Base-by-base conservation (phyloP, 257 asterid species). In the Lycium barbarum region DNA sequence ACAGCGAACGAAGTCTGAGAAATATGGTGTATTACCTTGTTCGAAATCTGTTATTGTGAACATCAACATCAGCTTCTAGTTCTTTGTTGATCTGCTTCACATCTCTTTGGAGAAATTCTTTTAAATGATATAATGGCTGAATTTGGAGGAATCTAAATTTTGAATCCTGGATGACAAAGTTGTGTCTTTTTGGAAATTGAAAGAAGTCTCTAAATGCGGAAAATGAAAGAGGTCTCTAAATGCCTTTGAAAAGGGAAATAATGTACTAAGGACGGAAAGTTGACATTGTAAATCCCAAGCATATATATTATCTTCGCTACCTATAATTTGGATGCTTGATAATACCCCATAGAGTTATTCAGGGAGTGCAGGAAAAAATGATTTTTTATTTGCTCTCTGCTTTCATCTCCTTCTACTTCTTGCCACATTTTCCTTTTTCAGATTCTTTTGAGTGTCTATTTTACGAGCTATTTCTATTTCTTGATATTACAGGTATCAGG, bases 401-500 rank as follows among this genome's bases (percentile, higher is more conserved):
- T 51, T 76, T 76, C 47, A 22, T 6, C n/a, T 74, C 62, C 49
- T 76, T 76, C 81, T 76, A 20, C 15, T 40, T 40, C 45, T 76
- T 51, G 47, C 18, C 13, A 3, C 15, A 26, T 53, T 53, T 78
- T 33, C 26, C 26, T 51, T 22, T 15, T 53, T 70, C 54, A 70
- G 22, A 68, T 36, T 68, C 22, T 36, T 68, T 7, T 36, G 20
- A 33, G 26, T 7, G 26, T 53, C 47, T 53, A 78, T 13, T 78
- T 78, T 51, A 76, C 7, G 3, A 53, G 82, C 49, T 26, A 53
- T 81, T 38, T 72, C 6, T 72, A 58, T 54, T 79, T 82, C 85
- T 35, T 84, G 79, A 68, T 79, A 72, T 83, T 80, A 74, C 91
- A 95, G 98, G 92, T 96, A 96, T 87, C 98, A 96, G 88, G 99